Evolutionary conservation across 2,329 filamentous ascomycete species (phyloP).

Genomic region (Epichloe baconii): DNA sequence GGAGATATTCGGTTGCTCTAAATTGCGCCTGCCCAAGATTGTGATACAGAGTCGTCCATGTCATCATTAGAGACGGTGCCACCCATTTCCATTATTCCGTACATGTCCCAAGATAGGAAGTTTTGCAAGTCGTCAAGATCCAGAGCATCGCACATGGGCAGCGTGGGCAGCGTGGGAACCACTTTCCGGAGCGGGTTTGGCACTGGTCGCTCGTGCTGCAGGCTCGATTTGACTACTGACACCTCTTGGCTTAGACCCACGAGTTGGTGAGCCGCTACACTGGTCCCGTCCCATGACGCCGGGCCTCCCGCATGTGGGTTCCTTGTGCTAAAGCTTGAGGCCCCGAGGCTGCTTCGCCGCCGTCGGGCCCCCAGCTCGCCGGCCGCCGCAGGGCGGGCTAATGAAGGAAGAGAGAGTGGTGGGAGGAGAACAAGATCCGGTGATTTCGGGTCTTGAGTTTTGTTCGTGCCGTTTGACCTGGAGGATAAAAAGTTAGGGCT

Average conservation of each 20-base stretch:
- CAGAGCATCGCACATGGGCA: conserved; percentile 22
- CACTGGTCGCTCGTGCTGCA: conserved; percentile 25
- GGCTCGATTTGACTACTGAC: conserved; percentile 16
- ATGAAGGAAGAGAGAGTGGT: conserved; percentile 13
- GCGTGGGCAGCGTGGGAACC: conserved; percentile 12
- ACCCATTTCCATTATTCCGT: conserved; percentile 28
- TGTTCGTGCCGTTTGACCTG: conserved; percentile 9
- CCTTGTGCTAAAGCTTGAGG: conserved; percentile 11
- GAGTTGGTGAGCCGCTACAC: conserved; percentile 14
- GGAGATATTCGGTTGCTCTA: neutral
- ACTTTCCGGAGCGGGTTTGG: conserved; percentile 12
- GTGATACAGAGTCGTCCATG: conserved; percentile 20
- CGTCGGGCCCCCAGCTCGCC: conserved; percentile 4
- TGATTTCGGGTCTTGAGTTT: conserved; percentile 4
- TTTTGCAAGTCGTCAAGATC: conserved; percentile 26
- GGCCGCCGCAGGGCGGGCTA: conserved; percentile 9
- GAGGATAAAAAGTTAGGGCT: neutral
- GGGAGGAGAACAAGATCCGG: conserved; percentile 12
- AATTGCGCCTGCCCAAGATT: conserved; percentile 15
- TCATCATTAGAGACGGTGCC: conserved; percentile 22
- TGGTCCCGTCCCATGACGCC: conserved; percentile 16
- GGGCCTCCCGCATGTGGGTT: conserved; percentile 10
- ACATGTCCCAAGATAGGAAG: conserved; percentile 27
- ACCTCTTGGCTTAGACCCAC: conserved; percentile 12
- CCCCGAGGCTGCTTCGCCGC: conserved; percentile 5